Evolutionary conservation across 169 alveolate species (phyloP).

Genomic region (Eimeria sp.): DNA sequence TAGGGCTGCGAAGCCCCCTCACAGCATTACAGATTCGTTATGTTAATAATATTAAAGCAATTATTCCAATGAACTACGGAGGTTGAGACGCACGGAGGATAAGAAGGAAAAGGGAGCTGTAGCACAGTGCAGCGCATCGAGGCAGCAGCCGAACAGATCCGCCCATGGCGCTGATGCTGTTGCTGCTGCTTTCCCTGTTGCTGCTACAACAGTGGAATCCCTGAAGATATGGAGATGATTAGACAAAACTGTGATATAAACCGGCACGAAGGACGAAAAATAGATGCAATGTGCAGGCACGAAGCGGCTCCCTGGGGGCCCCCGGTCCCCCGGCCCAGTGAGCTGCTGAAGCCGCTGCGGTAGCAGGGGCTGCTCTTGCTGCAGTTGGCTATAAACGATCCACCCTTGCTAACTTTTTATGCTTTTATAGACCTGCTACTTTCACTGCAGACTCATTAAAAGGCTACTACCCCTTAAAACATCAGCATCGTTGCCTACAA

Average conservation of each 20-base stretch:
- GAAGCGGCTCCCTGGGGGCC: neutral
- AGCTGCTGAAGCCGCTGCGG: neutral
- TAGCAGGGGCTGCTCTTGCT: neutral
- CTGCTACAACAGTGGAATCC: neutral
- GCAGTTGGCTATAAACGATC: neutral
- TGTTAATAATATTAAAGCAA: neutral
- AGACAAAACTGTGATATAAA: neutral
- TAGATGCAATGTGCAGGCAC: neutral
- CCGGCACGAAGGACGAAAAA: neutral
- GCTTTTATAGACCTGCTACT: neutral
- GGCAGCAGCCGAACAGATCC: neutral
- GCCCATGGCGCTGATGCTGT: conserved; percentile 15
- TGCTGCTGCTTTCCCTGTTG: neutral
- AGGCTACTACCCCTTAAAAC: neutral
- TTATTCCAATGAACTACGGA: neutral
- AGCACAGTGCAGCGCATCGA: neutral
- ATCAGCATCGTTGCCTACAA: neutral
- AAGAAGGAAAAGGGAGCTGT: neutral
- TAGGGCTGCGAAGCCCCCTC: neutral
- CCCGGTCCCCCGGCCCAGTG: neutral
- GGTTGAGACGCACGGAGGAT: neutral
- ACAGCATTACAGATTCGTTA: neutral
- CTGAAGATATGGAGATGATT: neutral
- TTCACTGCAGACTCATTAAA: neutral
- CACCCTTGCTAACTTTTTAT: neutral